phyloP scores from a whole-genome alignment of 2,329 filamentous ascomycete species.

The Hypoxylon sp. region DNA sequence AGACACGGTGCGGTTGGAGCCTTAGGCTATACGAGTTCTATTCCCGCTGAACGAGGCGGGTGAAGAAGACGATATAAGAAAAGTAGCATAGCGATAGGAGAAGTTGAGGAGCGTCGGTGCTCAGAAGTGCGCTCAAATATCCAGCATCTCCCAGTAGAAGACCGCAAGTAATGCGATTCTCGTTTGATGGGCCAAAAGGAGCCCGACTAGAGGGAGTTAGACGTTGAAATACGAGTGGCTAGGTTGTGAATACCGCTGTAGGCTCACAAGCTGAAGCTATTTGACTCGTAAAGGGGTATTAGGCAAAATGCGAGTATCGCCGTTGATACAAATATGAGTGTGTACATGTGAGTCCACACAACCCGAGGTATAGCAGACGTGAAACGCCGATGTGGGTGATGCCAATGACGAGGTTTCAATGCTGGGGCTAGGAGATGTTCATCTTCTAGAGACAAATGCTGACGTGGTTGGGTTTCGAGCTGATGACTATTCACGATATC shows the following conservation, averaged over 20 bases:
- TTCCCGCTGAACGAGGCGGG: constrained; percentile 43
- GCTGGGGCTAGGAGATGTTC: neutral
- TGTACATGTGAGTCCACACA: constrained; percentile 23
- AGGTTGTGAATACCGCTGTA: neutral
- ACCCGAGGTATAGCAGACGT: constrained; percentile 12
- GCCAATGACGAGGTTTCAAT: constrained; percentile 18
- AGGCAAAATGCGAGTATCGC: constrained; percentile 4
- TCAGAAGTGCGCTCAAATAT: constrained; percentile 21
- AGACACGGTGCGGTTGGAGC: constrained; percentile 29
- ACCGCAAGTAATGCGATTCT: neutral
- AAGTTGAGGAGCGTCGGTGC: constrained; percentile 42
- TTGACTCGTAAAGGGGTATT: neutral
- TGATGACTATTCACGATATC: constrained; percentile 5
- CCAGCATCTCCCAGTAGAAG: neutral
- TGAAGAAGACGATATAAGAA: constrained; percentile 41
- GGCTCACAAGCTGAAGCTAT: constrained; percentile 13
- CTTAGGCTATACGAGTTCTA: constrained; percentile 38
- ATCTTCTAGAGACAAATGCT: constrained; percentile 6
- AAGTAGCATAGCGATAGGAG: constrained; percentile 44
- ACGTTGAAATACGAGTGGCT: neutral
- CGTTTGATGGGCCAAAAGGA: constrained; percentile 13
- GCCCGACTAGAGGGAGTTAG: constrained; percentile 1
- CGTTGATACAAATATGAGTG: constrained; percentile 2
- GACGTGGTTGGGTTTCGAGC: constrained; percentile 19
- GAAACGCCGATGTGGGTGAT: neutral